Evolutionary conservation across 352 stramenopile genomes (phyloP), one percentile per base, ranked within the genome.

Genomic region (Discostella stelligera): DNA sequence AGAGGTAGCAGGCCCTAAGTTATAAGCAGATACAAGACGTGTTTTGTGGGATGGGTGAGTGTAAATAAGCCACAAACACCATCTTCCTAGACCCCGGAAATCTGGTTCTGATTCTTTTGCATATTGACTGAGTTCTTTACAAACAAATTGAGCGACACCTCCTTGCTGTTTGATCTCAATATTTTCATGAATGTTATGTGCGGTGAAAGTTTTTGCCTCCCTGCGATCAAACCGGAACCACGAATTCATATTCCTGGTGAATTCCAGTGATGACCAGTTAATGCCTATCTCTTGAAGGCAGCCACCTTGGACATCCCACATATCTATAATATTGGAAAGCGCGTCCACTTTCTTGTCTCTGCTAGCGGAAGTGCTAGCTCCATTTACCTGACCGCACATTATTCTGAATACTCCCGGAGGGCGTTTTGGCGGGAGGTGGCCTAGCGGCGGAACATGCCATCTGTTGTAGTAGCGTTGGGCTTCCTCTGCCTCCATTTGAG

Each of bases 331-430:
- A 0, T 30, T 13, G 16, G 18, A 1, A 13, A 69, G 49, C 39
- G 50, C 2, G 8, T 11, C 30, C 21, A 49, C 27, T 27, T 69
- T 69, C 4, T 25, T 18, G 16, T 50, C 46, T 23, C 61, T 46
- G 5, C 44, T 23, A 18, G 58, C 61, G 23, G 18, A 14, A n/a
- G 30, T 30, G 23, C 5, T 21, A 20, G 61, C 61, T 9, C 61
- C 59, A n/a, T 69, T 69, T 1, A 69, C 21, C n/a, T 69, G 61
- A 16, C 61, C n/a, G 3, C 46, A 20, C n/a, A 69, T 30, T 7
- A 49, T 25, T 20, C 27, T 2, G n/a, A 60, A 50, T 0, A 69
- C 61, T 25, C 61, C 61, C 1, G 3, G 20, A 5, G 46, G 23
- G 0, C 25, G 8, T 13, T 41, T 9, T 10, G 32, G 13, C 13